Evolutionary conservation across 2,329 filamentous ascomycete genomes (phyloP).

Genomic region (Colletotrichum sp.): DNA sequence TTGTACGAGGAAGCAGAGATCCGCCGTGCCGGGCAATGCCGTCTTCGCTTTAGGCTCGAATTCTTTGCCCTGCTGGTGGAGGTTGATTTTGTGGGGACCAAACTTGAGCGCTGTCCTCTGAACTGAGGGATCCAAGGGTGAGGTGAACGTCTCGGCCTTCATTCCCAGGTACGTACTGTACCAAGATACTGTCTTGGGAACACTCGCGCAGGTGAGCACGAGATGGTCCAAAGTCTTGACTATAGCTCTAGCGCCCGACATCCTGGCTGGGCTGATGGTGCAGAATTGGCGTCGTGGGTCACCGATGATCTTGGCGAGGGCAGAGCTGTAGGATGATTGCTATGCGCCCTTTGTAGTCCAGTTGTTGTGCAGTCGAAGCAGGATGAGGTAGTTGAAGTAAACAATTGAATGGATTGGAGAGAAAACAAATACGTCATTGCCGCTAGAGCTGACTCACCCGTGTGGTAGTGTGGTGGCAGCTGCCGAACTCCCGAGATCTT

Average conservation of each 20-base stretch:
- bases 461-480: neutral
- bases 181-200: conserved; percentile 55
- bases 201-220: conserved; percentile 60
- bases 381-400: neutral
- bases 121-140: conserved; percentile 36
- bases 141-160: conserved; percentile 55
- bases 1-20: conserved; percentile 63
- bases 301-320: neutral
- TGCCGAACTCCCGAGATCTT: conserved; percentile 3
- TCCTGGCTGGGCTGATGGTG: neutral
- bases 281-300: neutral
- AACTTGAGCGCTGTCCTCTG: conserved; percentile 59
- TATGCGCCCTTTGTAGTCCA: neutral
- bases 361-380: neutral
- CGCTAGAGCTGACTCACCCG: neutral
- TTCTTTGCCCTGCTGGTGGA: conserved; percentile 61
- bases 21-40: conserved; percentile 60
- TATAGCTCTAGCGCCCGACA: conserved; percentile 18
- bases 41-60: conserved; percentile 62
- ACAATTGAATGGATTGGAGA: neutral
- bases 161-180: conserved; percentile 63
- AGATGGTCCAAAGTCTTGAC: conserved; percentile 61
- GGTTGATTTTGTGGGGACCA: conserved; percentile 64
- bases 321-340: neutral
- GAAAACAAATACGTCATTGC: neutral